phyloP scores from a whole-genome alignment of 2,329 filamentous ascomycete species.

The Sarocladiaceae sp. region DNA sequence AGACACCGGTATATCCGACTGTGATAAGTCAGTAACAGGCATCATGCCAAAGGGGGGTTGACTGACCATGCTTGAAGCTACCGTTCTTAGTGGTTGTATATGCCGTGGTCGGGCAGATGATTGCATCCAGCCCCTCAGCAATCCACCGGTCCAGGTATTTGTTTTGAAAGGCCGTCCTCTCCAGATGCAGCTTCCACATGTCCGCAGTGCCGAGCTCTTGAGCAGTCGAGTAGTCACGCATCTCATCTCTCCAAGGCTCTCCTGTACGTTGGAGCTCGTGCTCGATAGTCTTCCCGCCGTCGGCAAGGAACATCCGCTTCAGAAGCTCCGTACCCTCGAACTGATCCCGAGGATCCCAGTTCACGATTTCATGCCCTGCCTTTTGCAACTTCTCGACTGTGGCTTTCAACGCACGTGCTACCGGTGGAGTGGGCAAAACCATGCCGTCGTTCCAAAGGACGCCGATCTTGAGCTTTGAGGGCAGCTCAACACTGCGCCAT shows the following conservation, averaged over 20 bases:
- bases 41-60: too few species aligned
- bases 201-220: constrained; percentile 31
- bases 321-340: constrained; percentile 31
- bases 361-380: constrained; percentile 49
- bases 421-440: constrained; percentile 56
- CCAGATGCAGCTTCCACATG: constrained; percentile 44
- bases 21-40: constrained; percentile 5
- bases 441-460: constrained; percentile 63
- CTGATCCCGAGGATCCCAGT: constrained; percentile 32
- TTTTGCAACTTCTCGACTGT: constrained; percentile 44
- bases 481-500: constrained; percentile 39
- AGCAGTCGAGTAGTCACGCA: constrained; percentile 27
- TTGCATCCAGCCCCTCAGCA: constrained; percentile 50
- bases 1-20: constrained; percentile 48
- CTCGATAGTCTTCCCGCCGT: constrained; percentile 38
- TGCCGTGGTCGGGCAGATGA: constrained; percentile 47
- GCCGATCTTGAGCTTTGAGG: constrained; percentile 47
- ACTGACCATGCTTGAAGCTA: constrained; percentile 38
- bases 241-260: constrained; percentile 37
- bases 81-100: constrained; percentile 39
- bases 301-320: constrained; percentile 42
- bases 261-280: constrained; percentile 33
- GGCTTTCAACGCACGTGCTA: constrained; percentile 51
- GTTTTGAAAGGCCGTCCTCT: constrained; percentile 41
- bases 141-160: constrained; percentile 12